A percentile compares a stretch with the other conserved stretches of the same genome.
Evolutionary conservation across 2,329 filamentous ascomycete species (phyloP).

Genomic region (Diaporthe capsici): DNA sequence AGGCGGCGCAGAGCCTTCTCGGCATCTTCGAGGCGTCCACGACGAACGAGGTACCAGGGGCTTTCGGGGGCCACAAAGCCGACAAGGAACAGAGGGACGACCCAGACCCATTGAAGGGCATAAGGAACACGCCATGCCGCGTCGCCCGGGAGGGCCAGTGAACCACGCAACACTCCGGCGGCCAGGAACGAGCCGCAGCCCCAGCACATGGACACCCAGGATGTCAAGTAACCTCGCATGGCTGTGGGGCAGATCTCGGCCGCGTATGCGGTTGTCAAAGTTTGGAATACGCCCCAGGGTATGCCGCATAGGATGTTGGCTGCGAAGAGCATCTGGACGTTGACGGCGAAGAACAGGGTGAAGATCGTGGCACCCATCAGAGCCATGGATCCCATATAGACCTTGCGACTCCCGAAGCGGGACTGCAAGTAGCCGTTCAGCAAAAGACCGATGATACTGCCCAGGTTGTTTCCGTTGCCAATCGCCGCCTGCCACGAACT

Average conservation of each 20-base stretch:
- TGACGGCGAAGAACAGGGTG: slow-evolving; percentile 53
- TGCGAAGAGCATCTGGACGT: slow-evolving; percentile 49
- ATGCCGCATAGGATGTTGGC: slow-evolving; percentile 53
- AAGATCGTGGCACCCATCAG: slow-evolving; percentile 53
- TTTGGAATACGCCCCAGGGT: slow-evolving; percentile 51
- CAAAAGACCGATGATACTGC: slow-evolving; percentile 58
- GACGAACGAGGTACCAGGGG: slow-evolving; percentile 59
- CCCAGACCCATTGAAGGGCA: slow-evolving; percentile 58
- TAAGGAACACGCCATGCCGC: slow-evolving; percentile 56
- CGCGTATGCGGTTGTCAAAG: slow-evolving; percentile 53
- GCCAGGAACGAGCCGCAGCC: slow-evolving; percentile 55
- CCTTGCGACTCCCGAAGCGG: slow-evolving; percentile 51
- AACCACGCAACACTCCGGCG: slow-evolving; percentile 52
- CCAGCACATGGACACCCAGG: slow-evolving; percentile 33
- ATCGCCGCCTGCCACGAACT: slow-evolving; percentile 58
- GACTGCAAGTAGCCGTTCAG: slow-evolving; percentile 57
- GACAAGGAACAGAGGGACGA: slow-evolving; percentile 53
- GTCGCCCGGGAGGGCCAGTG: slow-evolving; percentile 50
- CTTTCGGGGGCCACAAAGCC: slow-evolving; percentile 59
- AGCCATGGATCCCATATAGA: slow-evolving; percentile 51
- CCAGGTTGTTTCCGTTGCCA: slow-evolving; percentile 44
- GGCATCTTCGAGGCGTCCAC: slow-evolving; percentile 52
- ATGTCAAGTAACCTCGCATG: slow-evolving; percentile 52
- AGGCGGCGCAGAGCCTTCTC: slow-evolving; percentile 52
- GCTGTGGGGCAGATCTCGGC: slow-evolving; percentile 50